Base-by-base conservation (phyloP, 192 early-diverging fungal species). In the Coemansia sp. region DNA sequence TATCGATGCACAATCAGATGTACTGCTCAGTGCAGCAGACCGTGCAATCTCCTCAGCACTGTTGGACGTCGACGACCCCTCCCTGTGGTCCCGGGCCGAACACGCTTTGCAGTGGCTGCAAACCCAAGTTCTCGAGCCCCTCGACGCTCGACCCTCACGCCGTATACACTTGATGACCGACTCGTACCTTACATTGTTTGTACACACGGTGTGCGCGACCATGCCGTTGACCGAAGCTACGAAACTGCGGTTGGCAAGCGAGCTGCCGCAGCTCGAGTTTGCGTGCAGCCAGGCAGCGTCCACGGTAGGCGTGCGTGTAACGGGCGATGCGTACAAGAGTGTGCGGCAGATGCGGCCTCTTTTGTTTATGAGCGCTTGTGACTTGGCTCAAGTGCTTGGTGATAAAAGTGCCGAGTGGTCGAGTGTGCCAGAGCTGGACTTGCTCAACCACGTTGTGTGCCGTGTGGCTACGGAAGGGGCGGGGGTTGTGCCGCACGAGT, bases 241-340 rank as follows among this genome's bases (percentile, higher is more conserved):
- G 1, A 66, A 60, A 3, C 60, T 76, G 45, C 49, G 51, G 12
- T 22, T 70, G 27, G 61, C 60, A 5, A 63, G 48, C n/a, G 60
- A 67, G 15, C 60, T 48, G 14, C 51, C 73, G 56, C 73, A 66
- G 49, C 54, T 76, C 24, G 73, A 76, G 64, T 70, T 76, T 60
- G 68, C 63, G 2, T 76, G 73, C 38, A 76, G 68, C 63, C 73
- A 76, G 51, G 7, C 70, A 5, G 39, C 63, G 0, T 22, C 61
- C 1, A 55, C 69, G 0, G 25, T 55, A 3, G 29, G 41, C 27
- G 24, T n/a, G 17, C 15, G 24, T 6, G 7, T 49, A 19, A 19
- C 48, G 19, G 48, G 48, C 19, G 48, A n/a, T 8, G 48, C 64
- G 5, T 67, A 76, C 23, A 37, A 23, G 0, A 60, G 63, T 1